These are phyloP conservation scores for Amaranthus palmeri DNA, from an alignment of 148 eudicot species.

Conservation along the genomic window DNA sequence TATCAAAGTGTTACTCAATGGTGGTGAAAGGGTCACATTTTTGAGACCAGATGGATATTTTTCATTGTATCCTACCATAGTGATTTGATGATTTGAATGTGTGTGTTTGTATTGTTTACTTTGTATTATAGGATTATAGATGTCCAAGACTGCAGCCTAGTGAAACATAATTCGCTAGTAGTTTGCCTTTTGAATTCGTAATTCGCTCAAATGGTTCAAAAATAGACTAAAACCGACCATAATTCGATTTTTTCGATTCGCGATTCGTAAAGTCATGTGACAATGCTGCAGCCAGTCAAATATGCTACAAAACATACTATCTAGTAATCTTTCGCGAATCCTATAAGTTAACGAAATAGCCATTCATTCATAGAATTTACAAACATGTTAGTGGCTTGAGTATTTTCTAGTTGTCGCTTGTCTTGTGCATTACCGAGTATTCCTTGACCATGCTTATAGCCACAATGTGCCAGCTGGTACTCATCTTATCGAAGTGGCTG, in stretches of 20 bases:
- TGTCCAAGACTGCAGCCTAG: too few relatives aligned
- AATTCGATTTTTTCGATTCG: too few relatives aligned
- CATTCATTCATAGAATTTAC: neutral
- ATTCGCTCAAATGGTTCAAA: too few relatives aligned
- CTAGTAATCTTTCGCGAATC: neutral
- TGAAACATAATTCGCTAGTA: too few relatives aligned
- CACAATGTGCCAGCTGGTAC: conserved; percentile 93
- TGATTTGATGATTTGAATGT: neutral
- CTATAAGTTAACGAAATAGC: neutral
- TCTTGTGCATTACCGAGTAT: conserved; percentile 6
- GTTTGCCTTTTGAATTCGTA: too few relatives aligned
- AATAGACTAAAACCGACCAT: too few relatives aligned
- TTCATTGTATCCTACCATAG: conserved; percentile 88
- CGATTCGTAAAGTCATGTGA: too few relatives aligned
- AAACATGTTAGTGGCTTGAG: neutral
- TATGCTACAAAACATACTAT: neutral
- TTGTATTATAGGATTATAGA: neutral
- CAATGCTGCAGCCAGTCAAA: neutral
- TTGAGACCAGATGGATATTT: conserved; percentile 94
- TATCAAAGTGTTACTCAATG: conserved; percentile 78
- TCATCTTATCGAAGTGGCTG: conserved; percentile 92
- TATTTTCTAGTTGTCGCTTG: neutral
- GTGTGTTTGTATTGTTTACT: neutral
- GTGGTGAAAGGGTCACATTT: conserved; percentile 81
- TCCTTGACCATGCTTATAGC: conserved; percentile 64